Evolutionary conservation across 2,329 filamentous ascomycete species (phyloP), one percentile per base, ranked within the genome.

Genomic region (Botrytis medusae): DNA sequence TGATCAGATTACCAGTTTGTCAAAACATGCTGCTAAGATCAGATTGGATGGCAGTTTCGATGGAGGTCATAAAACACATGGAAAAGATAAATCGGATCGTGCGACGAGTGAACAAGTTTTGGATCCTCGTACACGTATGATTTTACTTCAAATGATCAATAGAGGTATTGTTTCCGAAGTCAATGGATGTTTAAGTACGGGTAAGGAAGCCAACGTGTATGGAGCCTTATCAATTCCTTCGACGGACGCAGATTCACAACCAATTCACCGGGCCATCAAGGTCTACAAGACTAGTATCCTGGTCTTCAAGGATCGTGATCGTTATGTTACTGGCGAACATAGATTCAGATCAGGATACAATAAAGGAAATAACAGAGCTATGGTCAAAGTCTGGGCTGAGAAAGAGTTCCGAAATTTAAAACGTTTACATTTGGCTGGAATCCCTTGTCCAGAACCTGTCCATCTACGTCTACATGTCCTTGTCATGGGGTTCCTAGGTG

Each of bases 341-440:
- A 88, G 96, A 37, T 99, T 99, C 86, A 90, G 93, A 78, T 88
- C 90, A 75, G 95, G 95, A 68, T 96, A 95, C 81, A 96, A 95
- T 84, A 98, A 98, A 86, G 92, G 92, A 77, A 97, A 94, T 84
- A 97, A 94, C 84, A 90, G 95, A 67, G 94, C 95, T 77, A 98
- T 98, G 95, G 95, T 99, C 77, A 97, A 97, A 83, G 87, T 98
- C 37, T 99, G 96, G 96, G 97, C 97, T 0, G 95, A 99, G 84
- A 99, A 99, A 84, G 96, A 99, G 84, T 97, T 97, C 85, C 90
- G 96, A 60, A 99, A 99, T 83, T 83, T 99, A 79, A 91, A 94
- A 77, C 88, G 96, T 72, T 91, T 99, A 75, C 86, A 97, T 82
- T 85, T 89, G 9, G 92, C 95, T 12, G 93, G 93, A 12, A 97